phyloP scores from a whole-genome alignment of 352 stramenopile genomes.

The Phytophthora kernoviae region DNA sequence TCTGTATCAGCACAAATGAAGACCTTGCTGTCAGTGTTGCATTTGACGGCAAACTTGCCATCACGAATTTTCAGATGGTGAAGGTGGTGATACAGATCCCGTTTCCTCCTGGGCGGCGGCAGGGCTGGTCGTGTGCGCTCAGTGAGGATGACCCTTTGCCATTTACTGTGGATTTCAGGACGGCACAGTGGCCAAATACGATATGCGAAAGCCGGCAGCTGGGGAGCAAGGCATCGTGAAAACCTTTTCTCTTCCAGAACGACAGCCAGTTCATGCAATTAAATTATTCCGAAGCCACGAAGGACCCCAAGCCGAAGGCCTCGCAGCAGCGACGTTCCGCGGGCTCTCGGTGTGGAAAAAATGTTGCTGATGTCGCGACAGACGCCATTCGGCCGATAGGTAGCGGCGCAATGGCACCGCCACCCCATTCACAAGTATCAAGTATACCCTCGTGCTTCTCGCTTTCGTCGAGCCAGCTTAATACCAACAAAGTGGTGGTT shows the following conservation, averaged over 20 bases:
- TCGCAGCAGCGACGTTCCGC: conserved; percentile 52
- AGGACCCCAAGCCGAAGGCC: conserved; percentile 23
- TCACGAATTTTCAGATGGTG: conserved; percentile 51
- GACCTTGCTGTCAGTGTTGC: conserved; percentile 52
- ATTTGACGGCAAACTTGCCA: conserved; percentile 63
- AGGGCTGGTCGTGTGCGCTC: conserved; percentile 63
- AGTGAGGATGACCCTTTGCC: conserved; percentile 40
- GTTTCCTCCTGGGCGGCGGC: conserved; percentile 40
- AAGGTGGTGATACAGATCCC: conserved; percentile 44
- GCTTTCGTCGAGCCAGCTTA: conserved; percentile 31
- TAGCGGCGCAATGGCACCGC: conserved; percentile 9
- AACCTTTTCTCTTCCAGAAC: conserved; percentile 39
- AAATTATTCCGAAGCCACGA: conserved; percentile 36
- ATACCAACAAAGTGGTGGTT: conserved; percentile 37
- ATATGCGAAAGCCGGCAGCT: conserved; percentile 44
- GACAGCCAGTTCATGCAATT: conserved; percentile 62
- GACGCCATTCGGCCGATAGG: conserved; percentile 1
- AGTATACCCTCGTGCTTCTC: conserved; percentile 42
- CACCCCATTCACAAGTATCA: conserved; percentile 22
- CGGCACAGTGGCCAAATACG: conserved; percentile 51
- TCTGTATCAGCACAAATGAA: conserved; percentile 44
- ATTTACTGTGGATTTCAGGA: conserved; percentile 67
- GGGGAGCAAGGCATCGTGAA: conserved; percentile 36
- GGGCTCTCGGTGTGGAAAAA: conserved; percentile 47
- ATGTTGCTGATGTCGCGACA: conserved; percentile 15